A percentile compares a stretch with the other conserved stretches of the same genome.
Evolutionary conservation across 2,329 filamentous ascomycete species (phyloP).

Genomic region (Colletotrichum graminicola): DNA sequence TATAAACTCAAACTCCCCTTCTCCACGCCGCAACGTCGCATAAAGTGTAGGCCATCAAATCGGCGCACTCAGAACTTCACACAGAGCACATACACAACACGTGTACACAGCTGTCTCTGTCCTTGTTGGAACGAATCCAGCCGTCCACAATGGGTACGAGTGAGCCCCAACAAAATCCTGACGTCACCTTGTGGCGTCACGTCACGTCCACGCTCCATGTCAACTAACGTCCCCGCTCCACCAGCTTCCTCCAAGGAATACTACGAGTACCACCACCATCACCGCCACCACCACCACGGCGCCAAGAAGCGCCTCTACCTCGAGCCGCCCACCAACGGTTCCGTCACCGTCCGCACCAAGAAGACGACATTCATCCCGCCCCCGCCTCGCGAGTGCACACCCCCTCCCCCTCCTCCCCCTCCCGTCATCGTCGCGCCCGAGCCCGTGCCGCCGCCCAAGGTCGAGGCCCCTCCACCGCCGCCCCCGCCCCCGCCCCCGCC

Average conservation of each 20-base stretch:
- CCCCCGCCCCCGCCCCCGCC: constrained; percentile 45
- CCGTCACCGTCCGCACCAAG: constrained; percentile 51
- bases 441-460: constrained; percentile 42
- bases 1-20: neutral
- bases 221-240: neutral
- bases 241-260: constrained; percentile 41
- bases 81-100: neutral
- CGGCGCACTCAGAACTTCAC: constrained; percentile 27
- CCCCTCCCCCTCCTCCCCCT: constrained; percentile 50
- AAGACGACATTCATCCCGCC: constrained; percentile 55
- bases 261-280: constrained; percentile 38
- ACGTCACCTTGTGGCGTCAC: constrained; percentile 5
- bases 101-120: neutral
- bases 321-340: constrained; percentile 55
- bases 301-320: constrained; percentile 60
- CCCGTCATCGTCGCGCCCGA: constrained; percentile 44
- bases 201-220: too few relatives aligned
- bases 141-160: constrained; percentile 41
- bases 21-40: neutral
- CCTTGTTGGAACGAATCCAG: constrained; percentile 30
- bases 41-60: constrained; percentile 22
- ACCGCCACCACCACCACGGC: constrained; percentile 47
- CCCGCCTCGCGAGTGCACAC: constrained; percentile 46
- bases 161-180: constrained; percentile 5
- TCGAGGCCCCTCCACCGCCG: constrained; percentile 40